Evolutionary conservation across 345 rosid genomes (phyloP), one percentile per base, ranked within the genome.

Genomic region (Psidium friedrichsthalianum): DNA sequence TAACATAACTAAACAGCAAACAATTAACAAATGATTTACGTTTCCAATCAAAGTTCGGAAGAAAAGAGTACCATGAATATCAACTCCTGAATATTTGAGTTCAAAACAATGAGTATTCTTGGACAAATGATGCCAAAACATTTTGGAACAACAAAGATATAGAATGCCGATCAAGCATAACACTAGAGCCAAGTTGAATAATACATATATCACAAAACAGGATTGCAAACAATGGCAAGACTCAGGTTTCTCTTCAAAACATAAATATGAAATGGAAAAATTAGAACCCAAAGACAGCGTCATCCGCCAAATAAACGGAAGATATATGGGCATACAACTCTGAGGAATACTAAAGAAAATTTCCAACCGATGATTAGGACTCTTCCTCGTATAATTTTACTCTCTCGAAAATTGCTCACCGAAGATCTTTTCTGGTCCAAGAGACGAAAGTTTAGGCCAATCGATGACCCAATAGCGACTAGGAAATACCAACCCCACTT

Each of bases 11-110:
- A 4, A 69, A 4, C 47, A 69, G 78, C 47, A 69, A 69, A 69
- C 47, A 32, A 16, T 69, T 69, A 47, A 69, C 78, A 69, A 36
- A 12, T 69, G 24, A 69, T 69, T 44, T 85, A 97, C 99, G 98
- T 97, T 97, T 89, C 98, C 99, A 78, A 97, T 90, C 85, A 97
- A 94, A 64, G 99, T 97, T 95, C 99, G 92, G 91, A 96, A 94
- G 78, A 97, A 95, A 87, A 97, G 94, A 87, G 93, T 93, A 1
- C 99, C 99, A 58, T 86, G 98, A 81, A 95, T 91, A 90, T 97
- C 99, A 91, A 95, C 87, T 85, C 98, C 98, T 95, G 90, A 89
- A 83, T 57, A 74, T 83, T 80, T 59, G 85, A 87, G 12, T 29
- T 56, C 49, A 74, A 42, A 42, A 47, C 74, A 52, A 84, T 86